Evolutionary conservation across 1,284 basidiomycete genomes (phyloP).

Genomic region (Inonotus obliquus): DNA sequence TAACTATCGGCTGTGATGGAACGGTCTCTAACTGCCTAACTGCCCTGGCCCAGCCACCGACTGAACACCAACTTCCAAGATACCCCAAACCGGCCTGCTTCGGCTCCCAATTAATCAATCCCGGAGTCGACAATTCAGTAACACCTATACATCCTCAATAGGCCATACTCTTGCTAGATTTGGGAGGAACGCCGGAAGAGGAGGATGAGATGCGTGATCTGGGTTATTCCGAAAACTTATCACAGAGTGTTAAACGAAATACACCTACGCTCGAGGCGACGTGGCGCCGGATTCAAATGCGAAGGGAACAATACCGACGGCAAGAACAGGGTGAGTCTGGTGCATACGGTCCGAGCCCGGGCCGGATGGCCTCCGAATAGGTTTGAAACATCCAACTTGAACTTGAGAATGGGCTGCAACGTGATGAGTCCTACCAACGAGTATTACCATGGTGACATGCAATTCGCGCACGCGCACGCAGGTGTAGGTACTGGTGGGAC

Average conservation of each 20-base stretch:
- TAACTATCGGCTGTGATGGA: slow-evolving; percentile 21
- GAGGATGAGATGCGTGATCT: slow-evolving; percentile 53
- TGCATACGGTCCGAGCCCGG: slow-evolving; percentile 3
- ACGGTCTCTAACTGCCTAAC: slow-evolving; percentile 20
- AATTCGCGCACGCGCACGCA: slow-evolving; percentile 5
- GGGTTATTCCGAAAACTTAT: slow-evolving; percentile 44
- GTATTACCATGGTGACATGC: slow-evolving; percentile 10
- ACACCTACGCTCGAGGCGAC: slow-evolving; percentile 34
- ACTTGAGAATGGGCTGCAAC: not conserved
- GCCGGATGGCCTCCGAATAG: not conserved
- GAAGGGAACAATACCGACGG: too few species aligned
- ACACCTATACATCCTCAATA: slow-evolving; percentile 14
- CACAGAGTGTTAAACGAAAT: slow-evolving; percentile 52
- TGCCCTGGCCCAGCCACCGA: slow-evolving; percentile 13
- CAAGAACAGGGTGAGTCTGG: slow-evolving; percentile 14
- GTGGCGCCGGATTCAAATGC: slow-evolving; percentile 19
- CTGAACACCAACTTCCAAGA: slow-evolving; percentile 4
- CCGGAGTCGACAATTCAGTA: too few species aligned
- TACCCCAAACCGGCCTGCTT: not conserved
- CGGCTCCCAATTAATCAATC: too few species aligned
- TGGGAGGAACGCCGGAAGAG: slow-evolving; percentile 38
- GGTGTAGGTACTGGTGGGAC: not conserved
- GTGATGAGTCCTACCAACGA: not conserved
- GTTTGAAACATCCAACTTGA: not conserved
- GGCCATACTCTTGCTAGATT: slow-evolving; percentile 30